Conservation (phyloP, 1,139 yeast species). For the Protomyces gravidus region DNA sequence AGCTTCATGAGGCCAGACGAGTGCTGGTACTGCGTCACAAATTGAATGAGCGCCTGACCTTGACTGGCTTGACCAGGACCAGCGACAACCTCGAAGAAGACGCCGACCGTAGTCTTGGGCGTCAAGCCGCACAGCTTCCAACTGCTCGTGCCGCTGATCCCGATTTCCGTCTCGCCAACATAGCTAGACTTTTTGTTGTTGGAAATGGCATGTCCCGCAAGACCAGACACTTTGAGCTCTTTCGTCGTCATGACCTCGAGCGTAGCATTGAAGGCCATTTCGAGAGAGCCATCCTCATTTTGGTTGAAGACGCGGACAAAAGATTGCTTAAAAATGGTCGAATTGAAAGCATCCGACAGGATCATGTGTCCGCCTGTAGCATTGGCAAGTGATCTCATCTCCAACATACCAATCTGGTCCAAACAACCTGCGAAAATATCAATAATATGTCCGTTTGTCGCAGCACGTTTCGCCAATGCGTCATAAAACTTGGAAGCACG, state of each 20-base stretch:
- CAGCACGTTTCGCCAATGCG: slow-evolving; percentile 64
- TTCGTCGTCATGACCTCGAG: slow-evolving; percentile 83
- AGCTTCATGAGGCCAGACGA: slow-evolving; percentile 61
- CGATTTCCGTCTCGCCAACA: slow-evolving; percentile 89
- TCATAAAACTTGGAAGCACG: slow-evolving; percentile 87
- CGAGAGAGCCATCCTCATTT: slow-evolving; percentile 77
- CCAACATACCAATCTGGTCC: slow-evolving; percentile 96
- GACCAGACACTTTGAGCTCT: slow-evolving; percentile 84
- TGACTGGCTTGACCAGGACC: slow-evolving; percentile 45
- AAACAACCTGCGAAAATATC: slow-evolving; percentile 97
- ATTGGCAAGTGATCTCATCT: slow-evolving; percentile 86
- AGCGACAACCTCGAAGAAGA: slow-evolving; percentile 73
- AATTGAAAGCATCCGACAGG: slow-evolving; percentile 90
- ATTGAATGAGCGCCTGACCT: slow-evolving; percentile 53
- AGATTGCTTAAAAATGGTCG: slow-evolving; percentile 92
- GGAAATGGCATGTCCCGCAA: slow-evolving; percentile 89
- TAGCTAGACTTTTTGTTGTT: slow-evolving; percentile 58
- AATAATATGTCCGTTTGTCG: slow-evolving; percentile 77
- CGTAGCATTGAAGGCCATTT: slow-evolving; percentile 83
- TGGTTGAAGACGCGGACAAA: slow-evolving; percentile 79
- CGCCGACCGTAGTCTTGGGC: slow-evolving; percentile 80
- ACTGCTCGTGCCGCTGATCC: slow-evolving; percentile 84
- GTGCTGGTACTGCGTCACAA: slow-evolving; percentile 71
- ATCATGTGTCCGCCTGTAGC: slow-evolving; percentile 91
- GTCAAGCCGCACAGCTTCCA: slow-evolving; percentile 80